A percentile compares a stretch with the other conserved stretches of the same genome.
phyloP scores from a whole-genome alignment of 768 basidiomycete species.

The Russula griseocarnosa region DNA sequence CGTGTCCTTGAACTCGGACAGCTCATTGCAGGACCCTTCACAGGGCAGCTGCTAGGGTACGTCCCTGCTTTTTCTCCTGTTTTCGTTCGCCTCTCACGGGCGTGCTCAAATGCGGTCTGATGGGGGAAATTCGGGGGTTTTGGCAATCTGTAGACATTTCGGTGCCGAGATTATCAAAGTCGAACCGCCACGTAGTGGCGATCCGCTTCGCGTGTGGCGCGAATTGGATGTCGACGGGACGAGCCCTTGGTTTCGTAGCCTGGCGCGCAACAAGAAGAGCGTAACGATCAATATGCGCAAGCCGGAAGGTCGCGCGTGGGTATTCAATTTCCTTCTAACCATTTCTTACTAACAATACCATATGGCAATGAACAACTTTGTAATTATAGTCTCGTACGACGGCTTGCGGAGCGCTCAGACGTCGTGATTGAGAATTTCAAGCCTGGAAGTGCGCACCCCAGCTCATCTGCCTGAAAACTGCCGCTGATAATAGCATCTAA shows the following conservation, averaged over 20 bases:
- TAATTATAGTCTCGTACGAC: constrained; percentile 50
- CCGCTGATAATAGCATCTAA: not conserved
- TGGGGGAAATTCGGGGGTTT: not conserved
- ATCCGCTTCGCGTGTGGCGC: constrained; percentile 66
- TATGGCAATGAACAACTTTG: not conserved
- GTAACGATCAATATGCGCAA: constrained; percentile 62
- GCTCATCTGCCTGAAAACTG: not conserved
- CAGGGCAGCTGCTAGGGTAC: constrained; percentile 67
- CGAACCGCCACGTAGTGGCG: constrained; percentile 58
- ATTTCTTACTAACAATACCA: too few species aligned
- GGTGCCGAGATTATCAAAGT: constrained; percentile 70
- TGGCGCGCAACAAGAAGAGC: constrained; percentile 71
- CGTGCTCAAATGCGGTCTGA: not conserved
- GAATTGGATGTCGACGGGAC: constrained; percentile 67
- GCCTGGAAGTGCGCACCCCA: constrained; percentile 51
- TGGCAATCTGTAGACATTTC: not conserved
- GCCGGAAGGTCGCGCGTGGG: constrained; percentile 50
- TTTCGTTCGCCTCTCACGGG: not conserved
- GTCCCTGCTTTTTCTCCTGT: constrained; percentile 5
- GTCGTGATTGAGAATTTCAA: constrained; percentile 72
- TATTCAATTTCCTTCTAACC: constrained; percentile 2
- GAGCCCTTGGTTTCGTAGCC: constrained; percentile 71
- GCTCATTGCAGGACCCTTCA: constrained; percentile 68
- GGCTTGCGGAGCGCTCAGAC: constrained; percentile 58
- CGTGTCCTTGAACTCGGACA: constrained; percentile 68